Evolutionary conservation across 75 land plant genomes (phyloP).

Genomic region (Cupressus sempervirens): DNA sequence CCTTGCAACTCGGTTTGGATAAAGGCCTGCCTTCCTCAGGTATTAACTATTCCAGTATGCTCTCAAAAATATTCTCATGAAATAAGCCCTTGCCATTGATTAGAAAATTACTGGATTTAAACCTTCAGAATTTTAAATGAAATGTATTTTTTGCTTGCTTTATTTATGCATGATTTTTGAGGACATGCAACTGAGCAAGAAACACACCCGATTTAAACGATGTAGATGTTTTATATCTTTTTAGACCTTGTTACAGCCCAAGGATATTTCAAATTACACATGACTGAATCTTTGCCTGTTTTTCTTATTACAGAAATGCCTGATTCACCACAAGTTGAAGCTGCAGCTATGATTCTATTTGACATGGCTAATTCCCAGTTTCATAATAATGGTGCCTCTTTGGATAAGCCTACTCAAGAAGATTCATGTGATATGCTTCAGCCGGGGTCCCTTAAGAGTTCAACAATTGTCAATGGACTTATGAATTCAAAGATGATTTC

Average conservation of each 20-base stretch:
- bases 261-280: neutral
- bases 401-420: neutral
- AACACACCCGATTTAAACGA: neutral
- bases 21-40: conserved; percentile 4
- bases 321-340: conserved; percentile 3
- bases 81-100: neutral
- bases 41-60: neutral
- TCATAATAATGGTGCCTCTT: neutral
- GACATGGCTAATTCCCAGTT: conserved; percentile 4
- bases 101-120: neutral
- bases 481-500: neutral
- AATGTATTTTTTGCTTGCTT: neutral
- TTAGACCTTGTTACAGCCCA: neutral
- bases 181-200: neutral
- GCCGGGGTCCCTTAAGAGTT: neutral
- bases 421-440: neutral
- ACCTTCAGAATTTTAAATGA: neutral
- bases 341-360: conserved; percentile 9
- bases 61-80: neutral
- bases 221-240: neutral
- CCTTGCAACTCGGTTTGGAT: neutral
- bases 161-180: neutral
- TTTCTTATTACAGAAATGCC: conserved; percentile 8
- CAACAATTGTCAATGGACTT: neutral
- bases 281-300: neutral